Base-by-base conservation (phyloP, 441 rosid genomes). In the Brassica hybrid region DNA sequence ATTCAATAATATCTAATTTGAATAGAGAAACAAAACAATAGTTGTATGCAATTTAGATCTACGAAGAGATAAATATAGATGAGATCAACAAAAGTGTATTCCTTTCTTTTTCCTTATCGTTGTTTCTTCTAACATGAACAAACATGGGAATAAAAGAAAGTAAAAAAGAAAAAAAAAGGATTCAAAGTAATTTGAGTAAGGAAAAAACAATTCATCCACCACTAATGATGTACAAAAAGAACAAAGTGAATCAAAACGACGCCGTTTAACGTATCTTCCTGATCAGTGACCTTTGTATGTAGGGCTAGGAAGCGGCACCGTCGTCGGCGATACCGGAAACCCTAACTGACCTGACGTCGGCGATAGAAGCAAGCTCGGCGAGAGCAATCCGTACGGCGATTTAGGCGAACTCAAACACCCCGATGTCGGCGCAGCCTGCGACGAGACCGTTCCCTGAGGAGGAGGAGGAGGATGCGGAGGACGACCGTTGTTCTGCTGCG, bases 321-420 rank as follows among this genome's bases (percentile, higher is more conserved):
- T 90, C 41, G 94, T 90, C 32, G 93, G 93, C 11, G 99, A 90
- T 27, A 83, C 84, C 38, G 91, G 96, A 43, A 90, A 86, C 27
- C 87, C 90, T 56, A 89, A 69, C 58, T 85, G 87, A 43, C 88
- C 87, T 8, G 90, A 77, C 21, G 91, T 76, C 0, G 94, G 93
- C 7, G 97, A 90, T 43, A 94, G 82, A 61, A 88, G 78, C 75
- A 83, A 56, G 68, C 90, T 82, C 32, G 96, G 98, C 14, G 98
- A 94, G 16, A 86, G 85, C 58, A 90, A 77, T 45, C 90, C 87
- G 43, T 86, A 85, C 0, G 94, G 87, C 0, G 97, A 90, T 71
- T 85, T 80, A 3, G 97, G 97, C 45, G 98, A 91, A 72, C 80
- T 90, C 58, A 89, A 67, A 83, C 91, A 90, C 21, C 99, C 98